Conservation (phyloP, 331 rosid genomes). For the Rosa hybrid region DNA sequence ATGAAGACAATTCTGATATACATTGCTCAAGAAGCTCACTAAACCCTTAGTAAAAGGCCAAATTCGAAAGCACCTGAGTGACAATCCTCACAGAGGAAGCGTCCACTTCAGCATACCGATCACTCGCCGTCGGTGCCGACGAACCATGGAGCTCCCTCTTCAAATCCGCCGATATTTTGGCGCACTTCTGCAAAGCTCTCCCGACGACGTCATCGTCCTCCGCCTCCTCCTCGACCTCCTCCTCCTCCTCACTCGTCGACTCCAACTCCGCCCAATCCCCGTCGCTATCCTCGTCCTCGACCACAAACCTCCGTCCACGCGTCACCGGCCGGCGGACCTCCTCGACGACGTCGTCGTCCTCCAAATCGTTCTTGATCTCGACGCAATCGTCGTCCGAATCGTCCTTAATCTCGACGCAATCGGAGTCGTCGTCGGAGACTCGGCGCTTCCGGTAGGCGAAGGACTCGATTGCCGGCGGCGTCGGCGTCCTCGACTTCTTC, state of each 20-base stretch:
- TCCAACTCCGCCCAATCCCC: conserved; percentile 38
- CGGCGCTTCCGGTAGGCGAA: conserved; percentile 45
- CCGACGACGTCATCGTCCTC: conserved; percentile 69
- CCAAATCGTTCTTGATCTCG: conserved; percentile 45
- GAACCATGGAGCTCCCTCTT: conserved; percentile 72
- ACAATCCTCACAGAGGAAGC: conserved; percentile 81
- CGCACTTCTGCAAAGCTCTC: conserved; percentile 87
- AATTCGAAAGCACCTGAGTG: conserved; percentile 51
- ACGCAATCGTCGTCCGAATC: conserved; percentile 58
- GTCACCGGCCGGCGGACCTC: conserved; percentile 23
- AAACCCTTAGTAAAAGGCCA: neutral
- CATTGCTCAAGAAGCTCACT: conserved; percentile 4
- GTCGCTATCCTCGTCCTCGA: conserved; percentile 71
- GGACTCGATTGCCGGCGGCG: conserved; percentile 79
- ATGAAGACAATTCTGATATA: neutral
- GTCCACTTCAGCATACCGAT: conserved; percentile 79
- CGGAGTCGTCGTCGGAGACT: conserved; percentile 27
- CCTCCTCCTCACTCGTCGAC: conserved; percentile 51
- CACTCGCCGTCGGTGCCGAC: conserved; percentile 47
- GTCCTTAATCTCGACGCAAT: conserved; percentile 50
- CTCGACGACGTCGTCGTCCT: conserved; percentile 67
- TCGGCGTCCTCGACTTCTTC: conserved; percentile 34
- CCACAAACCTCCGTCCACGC: conserved; percentile 71
- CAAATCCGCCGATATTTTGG: conserved; percentile 80
- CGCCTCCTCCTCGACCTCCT: conserved; percentile 26